Percentiles rank a stretch among this genome's conserved stretches.
Evolutionary conservation across 106 monocot species (phyloP).

Genomic region (Hemerocallis citrina): DNA sequence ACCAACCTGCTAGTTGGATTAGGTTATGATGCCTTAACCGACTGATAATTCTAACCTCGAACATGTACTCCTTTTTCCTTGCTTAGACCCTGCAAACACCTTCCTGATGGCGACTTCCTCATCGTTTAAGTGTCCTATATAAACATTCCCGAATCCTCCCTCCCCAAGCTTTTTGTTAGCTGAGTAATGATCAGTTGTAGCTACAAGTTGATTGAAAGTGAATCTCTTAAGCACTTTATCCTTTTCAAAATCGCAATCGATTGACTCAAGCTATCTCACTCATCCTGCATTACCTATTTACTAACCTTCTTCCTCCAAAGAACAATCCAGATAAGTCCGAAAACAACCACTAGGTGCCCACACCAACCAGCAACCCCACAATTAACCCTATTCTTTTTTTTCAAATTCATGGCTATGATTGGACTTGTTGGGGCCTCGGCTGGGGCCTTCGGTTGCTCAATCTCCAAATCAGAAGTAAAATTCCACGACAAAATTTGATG

Average conservation of each 20-base stretch:
- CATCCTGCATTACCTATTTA: background rate
- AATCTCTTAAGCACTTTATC: conserved; percentile 37
- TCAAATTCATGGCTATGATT: background rate
- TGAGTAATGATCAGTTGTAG: conserved; percentile 37
- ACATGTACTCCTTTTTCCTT: conserved; percentile 51
- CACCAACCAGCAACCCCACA: background rate
- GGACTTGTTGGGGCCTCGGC: no score
- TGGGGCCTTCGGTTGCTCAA: no score
- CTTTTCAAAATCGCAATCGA: conserved; percentile 24
- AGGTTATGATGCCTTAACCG: conserved; percentile 44
- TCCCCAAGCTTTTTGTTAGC: conserved; percentile 47
- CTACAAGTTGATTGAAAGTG: conserved; percentile 25
- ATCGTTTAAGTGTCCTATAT: conserved; percentile 28
- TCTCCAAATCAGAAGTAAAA: conserved; percentile 32
- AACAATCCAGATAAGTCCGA: conserved; percentile 10
- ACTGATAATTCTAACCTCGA: conserved; percentile 61
- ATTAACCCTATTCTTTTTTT: background rate
- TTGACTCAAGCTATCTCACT: background rate
- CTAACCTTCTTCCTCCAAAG: background rate
- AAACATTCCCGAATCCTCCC: conserved; percentile 57
- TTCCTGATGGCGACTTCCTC: conserved; percentile 47
- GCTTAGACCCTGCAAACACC: conserved; percentile 36
- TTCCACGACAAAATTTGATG: conserved; percentile 57
- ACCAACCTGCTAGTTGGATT: conserved; percentile 52
- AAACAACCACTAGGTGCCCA: background rate